Percentiles rank a stretch among this genome's conserved stretches.
phyloP scores from a whole-genome alignment of 352 stramenopile species.

The Globisporangium middletonii region DNA sequence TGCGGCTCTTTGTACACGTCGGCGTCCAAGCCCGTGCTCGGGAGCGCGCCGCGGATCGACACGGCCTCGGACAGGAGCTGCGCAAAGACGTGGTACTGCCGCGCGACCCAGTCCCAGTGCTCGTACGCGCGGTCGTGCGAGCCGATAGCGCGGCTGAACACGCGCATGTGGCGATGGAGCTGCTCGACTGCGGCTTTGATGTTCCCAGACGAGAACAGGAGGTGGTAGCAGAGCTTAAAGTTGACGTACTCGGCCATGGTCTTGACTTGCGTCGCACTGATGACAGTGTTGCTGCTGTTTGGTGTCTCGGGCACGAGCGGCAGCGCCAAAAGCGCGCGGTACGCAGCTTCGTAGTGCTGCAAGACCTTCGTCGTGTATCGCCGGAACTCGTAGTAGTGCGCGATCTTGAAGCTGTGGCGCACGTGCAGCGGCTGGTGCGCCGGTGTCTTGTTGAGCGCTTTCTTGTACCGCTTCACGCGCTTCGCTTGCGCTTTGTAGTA shows the following conservation, averaged over 20 bases:
- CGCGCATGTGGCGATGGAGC: conserved; percentile 71
- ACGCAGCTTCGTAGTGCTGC: conserved; percentile 80
- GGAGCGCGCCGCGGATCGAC: conserved; percentile 56
- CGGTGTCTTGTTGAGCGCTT: conserved; percentile 52
- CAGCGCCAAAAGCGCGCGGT: conserved; percentile 53
- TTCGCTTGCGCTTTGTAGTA: conserved; percentile 88
- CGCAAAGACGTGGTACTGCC: conserved; percentile 85
- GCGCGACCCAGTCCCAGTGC: conserved; percentile 81
- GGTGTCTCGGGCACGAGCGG: conserved; percentile 43
- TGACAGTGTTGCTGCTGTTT: conserved; percentile 15
- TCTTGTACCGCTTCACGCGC: conserved; percentile 86
- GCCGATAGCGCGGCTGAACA: conserved; percentile 50
- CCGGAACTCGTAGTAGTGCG: conserved; percentile 87
- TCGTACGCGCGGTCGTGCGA: conserved; percentile 60
- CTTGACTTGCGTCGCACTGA: conserved; percentile 61
- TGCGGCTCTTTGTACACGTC: conserved; percentile 86
- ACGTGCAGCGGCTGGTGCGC: conserved; percentile 52
- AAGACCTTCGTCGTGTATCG: conserved; percentile 83
- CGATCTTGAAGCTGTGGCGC: conserved; percentile 86
- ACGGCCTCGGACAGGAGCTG: conserved; percentile 71
- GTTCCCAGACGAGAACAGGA: conserved; percentile 83
- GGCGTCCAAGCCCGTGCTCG: conserved; percentile 55
- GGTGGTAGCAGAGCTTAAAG: conserved; percentile 86
- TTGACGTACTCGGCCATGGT: conserved; percentile 85
- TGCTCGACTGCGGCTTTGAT: conserved; percentile 82